These are phyloP conservation scores for Arctostaphylos glauca DNA, from an alignment of 148 eudicot species.

Conservation along the genomic window DNA sequence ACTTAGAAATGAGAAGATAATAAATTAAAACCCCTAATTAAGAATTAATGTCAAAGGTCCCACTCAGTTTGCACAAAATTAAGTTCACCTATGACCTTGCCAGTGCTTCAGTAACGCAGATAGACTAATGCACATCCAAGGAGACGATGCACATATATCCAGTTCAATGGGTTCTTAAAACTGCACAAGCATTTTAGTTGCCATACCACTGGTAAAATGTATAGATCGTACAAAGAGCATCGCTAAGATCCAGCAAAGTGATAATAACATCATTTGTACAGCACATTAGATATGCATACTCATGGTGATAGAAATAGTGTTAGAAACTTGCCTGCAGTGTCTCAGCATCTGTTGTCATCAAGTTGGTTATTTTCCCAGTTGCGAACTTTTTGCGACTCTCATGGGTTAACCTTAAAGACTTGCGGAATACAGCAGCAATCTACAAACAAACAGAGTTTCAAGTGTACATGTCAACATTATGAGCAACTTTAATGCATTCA, in stretches of 20 bases:
- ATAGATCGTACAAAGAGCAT: too few relatives aligned
- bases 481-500: background rate
- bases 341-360: conserved; percentile 94
- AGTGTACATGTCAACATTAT: background rate
- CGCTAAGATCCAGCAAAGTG: too few relatives aligned
- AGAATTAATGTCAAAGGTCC: too few relatives aligned
- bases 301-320: background rate
- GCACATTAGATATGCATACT: background rate
- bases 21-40: too few relatives aligned
- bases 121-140: too few relatives aligned
- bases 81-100: too few relatives aligned
- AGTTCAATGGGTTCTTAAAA: background rate
- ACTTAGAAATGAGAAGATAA: too few relatives aligned
- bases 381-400: conserved; percentile 76
- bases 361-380: conserved; percentile 77
- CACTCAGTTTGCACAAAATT: too few relatives aligned
- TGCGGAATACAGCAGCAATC: conserved; percentile 89
- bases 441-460: conserved; percentile 22
- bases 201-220: background rate
- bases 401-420: conserved; percentile 76
- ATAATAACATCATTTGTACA: background rate
- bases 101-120: too few relatives aligned
- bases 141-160: background rate
- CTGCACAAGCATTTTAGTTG: background rate
- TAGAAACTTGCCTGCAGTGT: conserved; percentile 63